Conservation (phyloP, 352 stramenopile genomes). For the Globisporangium uncinulatum region DNA sequence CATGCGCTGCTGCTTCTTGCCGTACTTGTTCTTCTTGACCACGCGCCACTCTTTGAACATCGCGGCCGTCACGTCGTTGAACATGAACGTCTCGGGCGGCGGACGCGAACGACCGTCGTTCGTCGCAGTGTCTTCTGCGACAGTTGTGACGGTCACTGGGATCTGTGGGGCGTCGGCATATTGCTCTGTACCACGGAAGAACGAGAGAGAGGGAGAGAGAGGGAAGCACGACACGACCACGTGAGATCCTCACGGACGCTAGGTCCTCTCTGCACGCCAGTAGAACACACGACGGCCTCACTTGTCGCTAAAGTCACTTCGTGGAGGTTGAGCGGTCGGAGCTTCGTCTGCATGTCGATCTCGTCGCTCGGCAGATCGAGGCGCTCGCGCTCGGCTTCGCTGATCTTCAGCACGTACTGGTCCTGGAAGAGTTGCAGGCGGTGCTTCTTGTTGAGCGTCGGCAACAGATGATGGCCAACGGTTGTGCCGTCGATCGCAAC, state of each 20-base stretch:
- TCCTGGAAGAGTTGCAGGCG: conserved; percentile 81
- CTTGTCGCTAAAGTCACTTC: conserved; percentile 84
- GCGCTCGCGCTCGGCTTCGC: conserved; percentile 72
- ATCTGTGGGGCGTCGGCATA: conserved; percentile 82
- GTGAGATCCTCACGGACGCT: background rate
- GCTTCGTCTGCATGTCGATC: conserved; percentile 86
- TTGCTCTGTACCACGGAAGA: conserved; percentile 44
- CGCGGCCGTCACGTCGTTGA: conserved; percentile 85
- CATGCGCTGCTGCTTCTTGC: conserved; percentile 87
- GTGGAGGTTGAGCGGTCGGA: conserved; percentile 78
- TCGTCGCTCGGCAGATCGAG: conserved; percentile 79
- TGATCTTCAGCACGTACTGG: conserved; percentile 88
- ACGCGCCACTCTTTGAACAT: conserved; percentile 91
- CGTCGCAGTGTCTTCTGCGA: conserved; percentile 60
- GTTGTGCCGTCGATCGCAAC: conserved; percentile 78
- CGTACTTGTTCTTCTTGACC: conserved; percentile 91
- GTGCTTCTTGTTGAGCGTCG: conserved; percentile 87
- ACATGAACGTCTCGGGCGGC: conserved; percentile 87
- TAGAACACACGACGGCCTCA: conserved; percentile 15
- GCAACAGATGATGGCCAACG: conserved; percentile 73
- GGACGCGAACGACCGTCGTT: conserved; percentile 64
- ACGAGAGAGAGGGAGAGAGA: background rate
- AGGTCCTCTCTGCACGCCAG: background rate
- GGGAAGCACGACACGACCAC: background rate
- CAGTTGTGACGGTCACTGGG: conserved; percentile 50